phyloP scores from a whole-genome alignment of 768 basidiomycete species.

The Sutorius australiensis region DNA sequence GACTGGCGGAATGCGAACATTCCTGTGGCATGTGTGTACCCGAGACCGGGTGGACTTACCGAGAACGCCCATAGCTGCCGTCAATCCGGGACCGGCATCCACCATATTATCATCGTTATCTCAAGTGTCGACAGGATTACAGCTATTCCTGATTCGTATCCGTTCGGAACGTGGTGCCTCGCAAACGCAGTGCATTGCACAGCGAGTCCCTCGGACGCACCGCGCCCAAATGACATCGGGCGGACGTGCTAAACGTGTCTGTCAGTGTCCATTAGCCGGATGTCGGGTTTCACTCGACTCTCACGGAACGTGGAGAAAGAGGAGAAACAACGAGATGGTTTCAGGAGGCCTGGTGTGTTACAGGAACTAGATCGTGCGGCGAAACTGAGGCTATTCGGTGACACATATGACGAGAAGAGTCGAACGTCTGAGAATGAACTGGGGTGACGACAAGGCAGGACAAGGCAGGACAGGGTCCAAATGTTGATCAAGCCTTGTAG shows the following conservation, averaged over 20 bases:
- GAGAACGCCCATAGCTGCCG: background rate
- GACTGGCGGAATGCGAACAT: too few species aligned
- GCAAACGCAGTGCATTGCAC: constrained; percentile 3
- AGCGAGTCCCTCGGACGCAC: background rate
- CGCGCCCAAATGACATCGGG: background rate
- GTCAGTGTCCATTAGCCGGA: background rate
- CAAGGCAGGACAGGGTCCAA: background rate
- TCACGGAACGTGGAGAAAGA: background rate
- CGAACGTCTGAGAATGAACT: background rate
- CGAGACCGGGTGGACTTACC: background rate
- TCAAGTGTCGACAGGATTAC: background rate
- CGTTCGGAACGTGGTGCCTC: constrained; percentile 7
- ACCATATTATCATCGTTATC: background rate
- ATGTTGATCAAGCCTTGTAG: background rate
- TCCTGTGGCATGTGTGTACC: background rate
- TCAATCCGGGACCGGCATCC: constrained; percentile 1
- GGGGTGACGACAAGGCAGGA: background rate
- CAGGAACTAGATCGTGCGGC: background rate
- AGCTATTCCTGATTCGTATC: background rate
- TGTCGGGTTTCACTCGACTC: too few species aligned
- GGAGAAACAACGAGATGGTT: background rate
- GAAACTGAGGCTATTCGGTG: background rate
- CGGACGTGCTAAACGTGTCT: constrained; percentile 9
- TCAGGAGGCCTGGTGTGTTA: background rate
- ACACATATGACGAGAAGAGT: background rate